phyloP scores from a whole-genome alignment of 441 rosid species.

The Kokia cookei region DNA sequence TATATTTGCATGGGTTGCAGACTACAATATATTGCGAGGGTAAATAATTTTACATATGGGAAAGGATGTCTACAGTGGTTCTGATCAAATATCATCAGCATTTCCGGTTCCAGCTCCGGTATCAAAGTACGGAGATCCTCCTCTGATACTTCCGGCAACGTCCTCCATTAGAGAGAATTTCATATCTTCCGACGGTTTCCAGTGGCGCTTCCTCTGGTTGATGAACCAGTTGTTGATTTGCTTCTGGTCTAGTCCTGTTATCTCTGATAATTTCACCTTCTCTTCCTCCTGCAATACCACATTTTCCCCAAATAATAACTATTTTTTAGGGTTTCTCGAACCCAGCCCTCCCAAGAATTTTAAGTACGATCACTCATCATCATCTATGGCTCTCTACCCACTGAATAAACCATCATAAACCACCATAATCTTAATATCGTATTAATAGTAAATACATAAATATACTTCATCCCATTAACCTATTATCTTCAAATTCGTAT shows the following conservation, averaged over 20 bases:
- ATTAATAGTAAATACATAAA: too few species aligned
- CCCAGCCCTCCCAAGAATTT: too few species aligned
- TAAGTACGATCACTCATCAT: too few species aligned
- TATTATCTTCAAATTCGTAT: too few species aligned
- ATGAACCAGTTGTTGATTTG: slow-evolving; percentile 70
- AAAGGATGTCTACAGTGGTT: background rate
- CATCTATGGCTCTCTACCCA: too few species aligned
- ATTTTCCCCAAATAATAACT: too few species aligned
- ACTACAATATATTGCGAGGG: background rate
- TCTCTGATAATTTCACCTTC: slow-evolving; percentile 37
- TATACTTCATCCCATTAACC: too few species aligned
- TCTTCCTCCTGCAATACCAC: slow-evolving; percentile 45
- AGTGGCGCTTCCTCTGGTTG: slow-evolving; percentile 65
- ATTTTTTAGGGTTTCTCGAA: too few species aligned
- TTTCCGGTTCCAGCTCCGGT: slow-evolving; percentile 8
- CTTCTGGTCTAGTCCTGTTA: slow-evolving; percentile 47
- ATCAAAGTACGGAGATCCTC: slow-evolving; percentile 10
- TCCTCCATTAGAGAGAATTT: slow-evolving; percentile 39
- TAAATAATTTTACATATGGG: background rate
- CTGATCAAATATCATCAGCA: background rate
- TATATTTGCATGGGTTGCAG: background rate
- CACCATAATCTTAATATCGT: too few species aligned
- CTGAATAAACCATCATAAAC: too few species aligned
- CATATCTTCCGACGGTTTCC: slow-evolving; percentile 59
- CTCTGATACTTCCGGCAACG: slow-evolving; percentile 5